Base-by-base conservation (phyloP, 495 filamentous ascomycete species). In the Hapsidospora chrysogenum region DNA sequence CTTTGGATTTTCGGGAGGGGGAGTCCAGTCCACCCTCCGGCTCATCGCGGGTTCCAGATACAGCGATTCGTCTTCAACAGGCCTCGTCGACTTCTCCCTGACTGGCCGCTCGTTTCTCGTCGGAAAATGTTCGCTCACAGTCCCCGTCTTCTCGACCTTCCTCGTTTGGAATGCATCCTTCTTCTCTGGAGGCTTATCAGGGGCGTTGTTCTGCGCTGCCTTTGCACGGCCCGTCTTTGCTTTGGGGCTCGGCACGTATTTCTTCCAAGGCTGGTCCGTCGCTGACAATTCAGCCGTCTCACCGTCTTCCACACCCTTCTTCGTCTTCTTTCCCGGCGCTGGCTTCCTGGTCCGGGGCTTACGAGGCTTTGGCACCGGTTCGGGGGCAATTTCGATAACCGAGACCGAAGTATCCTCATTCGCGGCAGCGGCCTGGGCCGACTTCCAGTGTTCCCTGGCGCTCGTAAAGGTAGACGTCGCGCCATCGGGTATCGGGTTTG, bases 11-110 rank as follows among this genome's bases (percentile, higher is more conserved):
- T 51, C 52, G 1, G 51, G 50, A 1, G 72, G 73, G 10, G 67
- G 67, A 4, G 75, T 79, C 76, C 75, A 80, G 41, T 68, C 53
- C 8, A 47, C 45, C 35, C 67, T 57, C 34, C 72, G 55, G 17
- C 44, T 54, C 3, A 69, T 49, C 3, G 72, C 74, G 29, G 57
- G 52, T 25, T 68, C 64, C 9, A 64, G 39, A 9, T 42, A 36
- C 14, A 48, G 21, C 17, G 50, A 42, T 13, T 52, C 41, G 20
- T 52, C 42, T 6, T 35, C 39, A 15, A 41, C 33, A 13, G 30
- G 17, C 33, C 3, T 43, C 36, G 17, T 43, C 31, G 16, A 29
- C 17, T 14, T 20, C 30, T 10, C 36, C 26, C 4, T 25, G 16
- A 28, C 27, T 1, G 39, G 29, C n/a, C n/a, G n/a, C n/a, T n/a